Base-by-base conservation (phyloP, 208 protist genomes). In the Crithidia bombi region DNA sequence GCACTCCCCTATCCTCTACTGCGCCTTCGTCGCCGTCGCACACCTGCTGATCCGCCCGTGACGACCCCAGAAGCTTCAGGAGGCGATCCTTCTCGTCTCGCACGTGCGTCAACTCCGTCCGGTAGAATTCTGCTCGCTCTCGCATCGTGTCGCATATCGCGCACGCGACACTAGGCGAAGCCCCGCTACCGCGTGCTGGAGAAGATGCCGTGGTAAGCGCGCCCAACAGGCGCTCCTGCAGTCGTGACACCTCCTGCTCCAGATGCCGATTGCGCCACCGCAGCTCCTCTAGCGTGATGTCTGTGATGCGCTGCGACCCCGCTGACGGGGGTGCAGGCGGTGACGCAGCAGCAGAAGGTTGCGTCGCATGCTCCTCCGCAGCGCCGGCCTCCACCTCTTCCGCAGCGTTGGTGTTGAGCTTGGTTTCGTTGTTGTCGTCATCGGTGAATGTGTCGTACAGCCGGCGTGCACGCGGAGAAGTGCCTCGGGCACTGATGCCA, bases 281-380 rank as follows among this genome's bases (percentile, higher is more conserved):
- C 23, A 93, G 72, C 55, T 86, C 80, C 33, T 82, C 81, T 55
- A 93, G 49, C 26, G 72, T 62, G 58, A 78, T 78, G 28, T 68
- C 56, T 17, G 66, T 67, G 17, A 83, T 46, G 1, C 69, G 65
- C 32, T 50, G 17, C 5, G 33, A 0, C 17, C 33, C 19, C 28
- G 33, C 52, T 15, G 30, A 36, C 6, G n/a, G n/a, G n/a, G 25
- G 28, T 15, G 23, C 50, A 1, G 11, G 6, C 14, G 50, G 21
- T 2, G 5, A 28, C n/a, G 12, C 21, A 10, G 46, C 10, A 25
- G 46, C 21, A 28, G 11, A 10, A 28, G 30, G 43, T 23, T 47
- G 43, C 9, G 17, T 11, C 43, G 43, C 43, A 47, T 47, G 43
- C 15, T 47, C 43, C 5, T 63, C 72, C 17, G 56, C 50, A 23